Percentiles rank a stretch among this genome's conserved stretches.
phyloP scores from a whole-genome alignment of 225 moss, liverwort and hornwort species.

The Asterella californica region DNA sequence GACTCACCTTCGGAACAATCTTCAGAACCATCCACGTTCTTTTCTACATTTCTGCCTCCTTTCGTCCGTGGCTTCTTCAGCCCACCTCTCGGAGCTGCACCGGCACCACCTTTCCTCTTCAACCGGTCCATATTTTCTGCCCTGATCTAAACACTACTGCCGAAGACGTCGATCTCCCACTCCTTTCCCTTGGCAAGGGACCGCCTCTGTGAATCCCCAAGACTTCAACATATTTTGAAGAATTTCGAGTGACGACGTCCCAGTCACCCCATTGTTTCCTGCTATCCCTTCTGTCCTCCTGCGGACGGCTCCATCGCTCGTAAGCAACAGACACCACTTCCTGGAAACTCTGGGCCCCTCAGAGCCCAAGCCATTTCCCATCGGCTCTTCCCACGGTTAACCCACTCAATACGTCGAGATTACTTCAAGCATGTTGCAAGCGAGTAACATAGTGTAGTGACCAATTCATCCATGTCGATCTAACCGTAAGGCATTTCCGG shows the following conservation, averaged over 20 bases:
- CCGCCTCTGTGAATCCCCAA: neutral
- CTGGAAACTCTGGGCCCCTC: neutral
- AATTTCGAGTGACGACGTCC: neutral
- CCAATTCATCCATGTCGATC: neutral
- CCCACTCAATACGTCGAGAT: neutral
- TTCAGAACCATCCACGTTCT: neutral
- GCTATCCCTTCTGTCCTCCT: neutral
- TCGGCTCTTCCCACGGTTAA: neutral
- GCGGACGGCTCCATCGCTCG: neutral
- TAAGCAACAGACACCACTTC: neutral
- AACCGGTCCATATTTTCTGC: neutral
- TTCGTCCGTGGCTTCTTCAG: constrained; percentile 3
- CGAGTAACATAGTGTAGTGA: neutral
- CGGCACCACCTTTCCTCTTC: constrained; percentile 10
- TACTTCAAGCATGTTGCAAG: neutral
- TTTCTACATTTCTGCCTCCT: neutral
- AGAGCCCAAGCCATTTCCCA: neutral
- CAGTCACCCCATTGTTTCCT: neutral
- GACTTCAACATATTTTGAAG: neutral
- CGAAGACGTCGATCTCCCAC: too few relatives aligned
- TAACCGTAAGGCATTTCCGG: too few relatives aligned
- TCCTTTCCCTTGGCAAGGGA: neutral
- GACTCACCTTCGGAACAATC: neutral
- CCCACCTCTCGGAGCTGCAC: constrained; percentile 11
- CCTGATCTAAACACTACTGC: neutral